These are phyloP conservation scores for Bryum argenteum DNA, from an alignment of 225 moss, liverwort and hornwort species.

Conservation along the genomic window DNA sequence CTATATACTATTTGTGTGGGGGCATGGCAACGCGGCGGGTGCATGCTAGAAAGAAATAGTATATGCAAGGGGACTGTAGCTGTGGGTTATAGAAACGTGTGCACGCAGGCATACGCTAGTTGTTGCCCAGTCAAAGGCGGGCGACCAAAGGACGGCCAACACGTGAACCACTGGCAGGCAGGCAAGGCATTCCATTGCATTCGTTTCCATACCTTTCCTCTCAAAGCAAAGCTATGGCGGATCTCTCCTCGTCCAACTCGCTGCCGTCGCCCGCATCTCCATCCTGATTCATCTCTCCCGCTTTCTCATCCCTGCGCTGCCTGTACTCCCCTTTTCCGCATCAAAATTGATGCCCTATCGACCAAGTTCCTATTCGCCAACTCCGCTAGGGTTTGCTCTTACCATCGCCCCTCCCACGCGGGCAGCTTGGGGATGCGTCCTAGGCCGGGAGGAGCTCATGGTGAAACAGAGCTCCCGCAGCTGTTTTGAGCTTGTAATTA, in stretches of 20 bases:
- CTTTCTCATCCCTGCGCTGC: neutral
- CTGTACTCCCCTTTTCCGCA: neutral
- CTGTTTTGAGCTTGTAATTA: slow-evolving; percentile 33
- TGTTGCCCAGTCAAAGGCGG: slow-evolving; percentile 13
- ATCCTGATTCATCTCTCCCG: neutral
- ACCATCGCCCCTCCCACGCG: neutral
- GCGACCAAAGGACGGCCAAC: slow-evolving; percentile 34
- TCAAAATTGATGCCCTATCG: slow-evolving; percentile 18
- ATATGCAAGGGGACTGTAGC: too few relatives aligned
- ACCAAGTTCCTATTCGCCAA: neutral
- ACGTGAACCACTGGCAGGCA: slow-evolving; percentile 2
- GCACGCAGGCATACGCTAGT: neutral
- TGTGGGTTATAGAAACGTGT: slow-evolving; percentile 8
- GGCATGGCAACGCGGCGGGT: too few relatives aligned
- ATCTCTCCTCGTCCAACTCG: slow-evolving; percentile 9
- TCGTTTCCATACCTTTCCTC: neutral
- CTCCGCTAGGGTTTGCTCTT: slow-evolving; percentile 39
- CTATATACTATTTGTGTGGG: too few relatives aligned
- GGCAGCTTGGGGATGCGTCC: neutral
- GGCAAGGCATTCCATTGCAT: neutral
- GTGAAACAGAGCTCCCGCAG: slow-evolving; percentile 17
- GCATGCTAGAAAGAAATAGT: too few relatives aligned
- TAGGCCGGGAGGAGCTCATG: slow-evolving; percentile 23
- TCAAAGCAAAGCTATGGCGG: slow-evolving; percentile 22
- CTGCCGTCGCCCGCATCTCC: neutral